Base-by-base conservation (phyloP, 768 basidiomycete genomes). In the Peribolospora kevripleyi region DNA sequence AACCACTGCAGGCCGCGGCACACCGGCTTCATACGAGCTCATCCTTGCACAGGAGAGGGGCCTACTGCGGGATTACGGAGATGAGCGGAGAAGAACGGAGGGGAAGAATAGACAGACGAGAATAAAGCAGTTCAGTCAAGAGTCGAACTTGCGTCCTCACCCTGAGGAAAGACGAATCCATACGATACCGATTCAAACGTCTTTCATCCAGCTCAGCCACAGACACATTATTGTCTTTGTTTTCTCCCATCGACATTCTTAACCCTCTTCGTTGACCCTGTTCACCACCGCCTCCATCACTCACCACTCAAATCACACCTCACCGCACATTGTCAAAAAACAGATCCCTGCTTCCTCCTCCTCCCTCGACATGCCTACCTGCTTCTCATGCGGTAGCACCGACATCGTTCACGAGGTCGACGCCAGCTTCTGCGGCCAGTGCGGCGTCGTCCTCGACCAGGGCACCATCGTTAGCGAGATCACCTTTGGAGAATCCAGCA, bases 381-480 rank as follows among this genome's bases (percentile, higher is more conserved):
- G 46, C 46, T 14, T 46, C 46, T 10, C 46, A 10, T 46, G 46
- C 14, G 46, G 46, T 14, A 14, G 46, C 46, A 46, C 46, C 14
- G 10, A 10, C 10, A 46, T 46, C 10, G 14, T 14, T 10, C 14
- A 46, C 46, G 46, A 46, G 10, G 10, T 14, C 14, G 46, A 14
- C 46, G 46, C 46, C 10, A 46, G 10, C 46, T 82, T 85, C 64
- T 90, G 86, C 61, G 75, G 81, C 1, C 71, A 75, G 60, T 95
- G 90, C 61, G 86, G 85, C 49, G 82, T 80, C 6, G 87, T 97
- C 13, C 73, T 91, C 7, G 86, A 91, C 68, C 85, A 93, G 68
- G 88, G 86, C 63, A 78, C 81, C 3, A 87, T 97, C 57, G 85
- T 95, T 7, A 83, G 81, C 59, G 93, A 98, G 65, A 77, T 98